Evolutionary conservation across 352 stramenopile species (phyloP).

Genomic region (Phytophthora fragariae): DNA sequence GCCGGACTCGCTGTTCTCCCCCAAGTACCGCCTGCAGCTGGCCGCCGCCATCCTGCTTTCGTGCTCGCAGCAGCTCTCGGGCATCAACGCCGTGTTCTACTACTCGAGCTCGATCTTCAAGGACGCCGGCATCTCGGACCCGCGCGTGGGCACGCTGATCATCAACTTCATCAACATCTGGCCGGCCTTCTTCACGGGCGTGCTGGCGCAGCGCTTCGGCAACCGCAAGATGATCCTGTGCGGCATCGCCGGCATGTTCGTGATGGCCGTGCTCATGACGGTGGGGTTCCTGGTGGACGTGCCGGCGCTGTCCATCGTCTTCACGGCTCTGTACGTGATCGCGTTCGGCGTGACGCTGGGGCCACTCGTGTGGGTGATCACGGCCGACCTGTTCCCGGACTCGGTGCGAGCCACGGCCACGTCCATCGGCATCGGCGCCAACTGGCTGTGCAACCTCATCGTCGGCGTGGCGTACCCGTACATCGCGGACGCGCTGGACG

Average conservation of each 20-base stretch:
- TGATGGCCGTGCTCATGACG: slow-evolving; percentile 36
- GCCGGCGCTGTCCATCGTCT: slow-evolving; percentile 30
- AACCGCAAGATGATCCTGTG: slow-evolving; percentile 56
- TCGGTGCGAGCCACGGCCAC: slow-evolving; percentile 33
- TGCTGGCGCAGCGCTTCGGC: slow-evolving; percentile 52
- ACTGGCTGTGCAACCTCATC: slow-evolving; percentile 59
- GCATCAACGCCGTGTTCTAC: slow-evolving; percentile 42
- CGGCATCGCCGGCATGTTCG: slow-evolving; percentile 38
- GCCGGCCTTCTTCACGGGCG: background rate
- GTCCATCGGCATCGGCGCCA: slow-evolving; percentile 53
- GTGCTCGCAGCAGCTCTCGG: slow-evolving; percentile 54
- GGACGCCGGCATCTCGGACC: slow-evolving; percentile 22
- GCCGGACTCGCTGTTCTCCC: slow-evolving; percentile 29
- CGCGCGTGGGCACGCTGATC: slow-evolving; percentile 19
- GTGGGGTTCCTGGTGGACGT: slow-evolving; percentile 37
- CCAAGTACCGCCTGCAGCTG: slow-evolving; percentile 47
- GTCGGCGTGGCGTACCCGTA: slow-evolving; percentile 65
- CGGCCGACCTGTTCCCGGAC: slow-evolving; percentile 30
- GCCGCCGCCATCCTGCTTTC: slow-evolving; percentile 46
- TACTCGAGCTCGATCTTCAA: slow-evolving; percentile 18
- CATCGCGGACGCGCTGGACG: slow-evolving; percentile 43
- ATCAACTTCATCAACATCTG: slow-evolving; percentile 11
- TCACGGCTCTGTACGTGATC: slow-evolving; percentile 30
- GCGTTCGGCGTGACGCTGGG: slow-evolving; percentile 6
- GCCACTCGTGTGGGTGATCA: slow-evolving; percentile 29